Percentiles rank a stretch among this genome's conserved stretches.
Evolutionary conservation across 2,329 filamentous ascomycete species (phyloP).

Genomic region (Scolecobasidium constrictum): DNA sequence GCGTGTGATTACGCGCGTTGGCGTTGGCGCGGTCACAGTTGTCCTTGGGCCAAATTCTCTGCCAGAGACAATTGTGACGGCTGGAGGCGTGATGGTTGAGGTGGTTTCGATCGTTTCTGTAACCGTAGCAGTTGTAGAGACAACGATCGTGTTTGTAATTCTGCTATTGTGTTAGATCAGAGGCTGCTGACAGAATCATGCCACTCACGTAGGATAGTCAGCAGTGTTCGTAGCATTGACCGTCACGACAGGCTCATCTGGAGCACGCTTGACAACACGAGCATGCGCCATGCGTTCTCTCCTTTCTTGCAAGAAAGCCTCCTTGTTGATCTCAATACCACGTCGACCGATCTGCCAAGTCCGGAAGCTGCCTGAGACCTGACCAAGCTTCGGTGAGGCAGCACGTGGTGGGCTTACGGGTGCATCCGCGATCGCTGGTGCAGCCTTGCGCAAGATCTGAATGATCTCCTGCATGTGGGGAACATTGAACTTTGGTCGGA

Average conservation of each 20-base stretch:
- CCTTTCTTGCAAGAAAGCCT: constrained; percentile 15
- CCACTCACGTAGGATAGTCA: constrained; percentile 16
- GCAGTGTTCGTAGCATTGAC: constrained; percentile 21
- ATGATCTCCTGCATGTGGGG: no score
- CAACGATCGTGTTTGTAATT: not conserved
- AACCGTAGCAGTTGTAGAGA: not conserved
- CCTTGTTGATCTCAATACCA: constrained; percentile 13
- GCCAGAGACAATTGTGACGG: constrained; percentile 16
- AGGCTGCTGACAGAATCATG: constrained; percentile 13
- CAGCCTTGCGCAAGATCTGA: constrained; percentile 16
- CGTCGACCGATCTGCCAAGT: constrained; percentile 17
- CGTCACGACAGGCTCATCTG: constrained; percentile 23
- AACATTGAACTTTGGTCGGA: no score
- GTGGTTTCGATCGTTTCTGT: constrained; percentile 11
- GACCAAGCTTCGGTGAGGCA: constrained; percentile 15
- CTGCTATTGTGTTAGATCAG: not conserved
- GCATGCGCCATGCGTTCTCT: constrained; percentile 16
- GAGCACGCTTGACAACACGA: constrained; percentile 19
- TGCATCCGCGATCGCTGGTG: constrained; percentile 14
- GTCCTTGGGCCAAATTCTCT: constrained; percentile 12
- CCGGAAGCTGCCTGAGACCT: constrained; percentile 13
- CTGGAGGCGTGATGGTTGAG: constrained; percentile 15
- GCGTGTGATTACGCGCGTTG: constrained; percentile 16
- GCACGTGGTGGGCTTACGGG: constrained; percentile 11
- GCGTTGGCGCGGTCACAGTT: constrained; percentile 19